These are phyloP conservation scores for Cladosporium sp. DNA, from an alignment of 2,329 filamentous ascomycete genomes.

Conservation along the genomic window DNA sequence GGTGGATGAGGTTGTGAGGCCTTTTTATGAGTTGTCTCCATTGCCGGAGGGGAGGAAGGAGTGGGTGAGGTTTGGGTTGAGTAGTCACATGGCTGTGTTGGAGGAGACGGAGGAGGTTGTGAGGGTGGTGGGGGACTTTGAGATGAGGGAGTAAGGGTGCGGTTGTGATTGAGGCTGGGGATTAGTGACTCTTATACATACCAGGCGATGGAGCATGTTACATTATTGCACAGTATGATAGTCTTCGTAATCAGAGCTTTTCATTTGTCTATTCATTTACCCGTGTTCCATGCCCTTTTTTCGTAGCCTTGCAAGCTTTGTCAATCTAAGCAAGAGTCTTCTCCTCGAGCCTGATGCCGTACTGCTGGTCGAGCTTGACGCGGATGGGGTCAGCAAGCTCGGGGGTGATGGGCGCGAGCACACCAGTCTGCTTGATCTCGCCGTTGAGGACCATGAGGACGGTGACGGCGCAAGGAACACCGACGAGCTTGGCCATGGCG, in stretches of 20 bases:
- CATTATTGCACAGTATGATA: not conserved
- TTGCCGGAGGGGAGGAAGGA: constrained; percentile 37
- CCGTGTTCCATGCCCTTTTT: constrained; percentile 1
- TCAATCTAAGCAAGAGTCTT: constrained; percentile 47
- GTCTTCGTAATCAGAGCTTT: constrained; percentile 7
- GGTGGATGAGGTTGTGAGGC: constrained; percentile 39
- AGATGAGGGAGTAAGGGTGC: not conserved
- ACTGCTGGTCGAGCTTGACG: constrained; percentile 75
- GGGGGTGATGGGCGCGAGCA: constrained; percentile 74
- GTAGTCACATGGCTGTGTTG: constrained; percentile 40
- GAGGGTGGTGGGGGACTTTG: not conserved
- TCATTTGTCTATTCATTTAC: constrained; percentile 11
- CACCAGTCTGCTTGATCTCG: constrained; percentile 43
- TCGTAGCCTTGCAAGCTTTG: not conserved
- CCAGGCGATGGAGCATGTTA: not conserved
- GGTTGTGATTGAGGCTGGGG: not conserved
- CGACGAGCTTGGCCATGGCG: constrained; percentile 82
- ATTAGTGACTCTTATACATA: not conserved
- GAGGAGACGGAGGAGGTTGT: constrained; percentile 41
- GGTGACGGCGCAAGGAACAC: constrained; percentile 73
- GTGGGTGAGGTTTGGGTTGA: constrained; percentile 43
- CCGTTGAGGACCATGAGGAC: constrained; percentile 51
- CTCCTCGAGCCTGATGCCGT: constrained; percentile 72
- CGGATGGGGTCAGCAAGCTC: constrained; percentile 74
- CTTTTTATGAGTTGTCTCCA: constrained; percentile 41